These are phyloP conservation scores for Meyerozyma sp. DNA, from an alignment of 1,139 yeast species.

Conservation along the genomic window DNA sequence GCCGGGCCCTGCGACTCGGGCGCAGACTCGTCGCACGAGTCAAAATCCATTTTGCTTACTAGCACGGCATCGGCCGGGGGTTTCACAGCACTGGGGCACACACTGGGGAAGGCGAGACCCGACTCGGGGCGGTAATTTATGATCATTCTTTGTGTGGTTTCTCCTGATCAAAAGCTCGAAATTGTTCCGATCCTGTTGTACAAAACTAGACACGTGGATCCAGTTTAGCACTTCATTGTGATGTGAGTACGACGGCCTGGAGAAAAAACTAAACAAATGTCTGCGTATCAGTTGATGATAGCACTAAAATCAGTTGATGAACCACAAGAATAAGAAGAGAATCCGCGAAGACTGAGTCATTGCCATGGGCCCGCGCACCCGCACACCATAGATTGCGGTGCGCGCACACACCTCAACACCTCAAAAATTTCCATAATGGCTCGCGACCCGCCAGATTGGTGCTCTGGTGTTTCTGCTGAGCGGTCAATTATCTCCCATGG, in stretches of 20 bases:
- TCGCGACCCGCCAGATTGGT: not conserved
- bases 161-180: not conserved
- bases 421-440: too few species aligned
- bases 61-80: not conserved
- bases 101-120: not conserved
- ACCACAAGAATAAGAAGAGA: not conserved
- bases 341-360: not conserved
- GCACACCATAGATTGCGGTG: not conserved
- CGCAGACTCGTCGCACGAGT: not conserved
- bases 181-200: not conserved
- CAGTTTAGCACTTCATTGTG: constrained; percentile 1
- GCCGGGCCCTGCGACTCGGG: not conserved
- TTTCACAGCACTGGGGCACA: not conserved
- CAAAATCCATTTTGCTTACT: not conserved
- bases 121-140: not conserved
- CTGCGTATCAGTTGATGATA: not conserved
- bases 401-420: too few species aligned
- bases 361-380: not conserved
- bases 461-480: not conserved
- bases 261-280: not conserved
- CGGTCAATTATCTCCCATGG: not conserved
- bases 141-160: not conserved
- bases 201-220: not conserved
- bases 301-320: not conserved
- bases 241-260: not conserved